Evolutionary conservation across 192 early-diverging fungal genomes (phyloP), one percentile per base, ranked within the genome.

Genomic region (Coemansia sp.): DNA sequence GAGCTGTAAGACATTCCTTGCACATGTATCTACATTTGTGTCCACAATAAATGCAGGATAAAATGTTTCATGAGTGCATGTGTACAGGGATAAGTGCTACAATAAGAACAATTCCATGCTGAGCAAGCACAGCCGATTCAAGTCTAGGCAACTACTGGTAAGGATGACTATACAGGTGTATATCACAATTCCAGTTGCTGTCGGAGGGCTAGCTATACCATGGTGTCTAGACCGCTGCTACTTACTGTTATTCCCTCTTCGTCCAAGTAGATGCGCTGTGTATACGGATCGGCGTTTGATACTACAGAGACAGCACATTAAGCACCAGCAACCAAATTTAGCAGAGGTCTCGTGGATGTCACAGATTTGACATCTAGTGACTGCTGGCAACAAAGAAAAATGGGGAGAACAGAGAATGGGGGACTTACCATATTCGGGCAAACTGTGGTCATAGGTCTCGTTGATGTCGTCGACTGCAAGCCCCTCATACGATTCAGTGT

Each of bases 221-320:
- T 36, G 57, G 57, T 2, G 57, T 8, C 57, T 60, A 33, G 57
- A 15, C 16, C 57, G 57, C 54, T 43, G 54, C 38, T 63, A 72
- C 43, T 65, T 73, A 88, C 76, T 51, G 79, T 78, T 38, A 92
- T 78, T 66, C 91, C 92, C 60, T 94, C 92, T 51, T 94, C 92
- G 13, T 88, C 87, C 38, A 94, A 68, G 65, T 88, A 85, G 22
- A 94, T 77, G 59, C 64, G 57, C 75, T 86, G 85, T n/a, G 65
- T 54, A 41, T 61, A 79, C 1, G 77, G 80, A 66, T 86, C 79
- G 13, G 68, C 42, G 40, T 84, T 84, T 42, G 70, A 69, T 29
- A 84, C 69, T 67, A 67, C 41, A 47, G n/a, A 40, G 41, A 33
- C 5, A 33, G 27, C 34, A 40, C 41, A 51, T 40, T 34, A 63